Percentiles rank a stretch among this genome's conserved stretches.
These are phyloP conservation scores for Glonium stellatum DNA, from an alignment of 495 filamentous ascomycete species.

Conservation along the genomic window DNA sequence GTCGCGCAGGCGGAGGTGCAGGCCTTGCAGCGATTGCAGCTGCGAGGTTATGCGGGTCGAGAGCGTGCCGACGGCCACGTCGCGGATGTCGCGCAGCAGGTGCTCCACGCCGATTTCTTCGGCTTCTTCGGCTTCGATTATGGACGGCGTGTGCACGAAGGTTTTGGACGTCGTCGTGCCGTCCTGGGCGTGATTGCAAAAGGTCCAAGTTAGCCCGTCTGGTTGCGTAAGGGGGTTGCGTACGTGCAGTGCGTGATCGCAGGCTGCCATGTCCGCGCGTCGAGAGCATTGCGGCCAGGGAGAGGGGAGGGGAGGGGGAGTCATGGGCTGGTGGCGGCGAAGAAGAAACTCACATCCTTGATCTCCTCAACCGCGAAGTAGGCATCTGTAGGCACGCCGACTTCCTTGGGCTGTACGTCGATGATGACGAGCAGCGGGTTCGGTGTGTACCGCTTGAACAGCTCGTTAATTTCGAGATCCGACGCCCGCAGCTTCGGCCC, in stretches of 20 bases:
- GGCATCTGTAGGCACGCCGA: constrained; percentile 95
- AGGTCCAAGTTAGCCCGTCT: not conserved
- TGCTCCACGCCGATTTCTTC: constrained; percentile 99
- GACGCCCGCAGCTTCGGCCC: constrained; percentile 94
- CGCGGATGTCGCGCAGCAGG: constrained; percentile 92
- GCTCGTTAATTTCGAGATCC: constrained; percentile 98
- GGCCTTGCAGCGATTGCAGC: constrained; percentile 91
- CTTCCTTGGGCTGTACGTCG: constrained; percentile 96
- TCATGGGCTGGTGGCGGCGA: too few relatives aligned
- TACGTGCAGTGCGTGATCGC: not conserved
- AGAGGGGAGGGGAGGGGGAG: not conserved
- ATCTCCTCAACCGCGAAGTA: constrained; percentile 99
- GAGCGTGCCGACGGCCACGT: constrained; percentile 97
- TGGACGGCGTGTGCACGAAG: constrained; percentile 97
- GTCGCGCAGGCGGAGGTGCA: constrained; percentile 90
- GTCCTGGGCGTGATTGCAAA: constrained; percentile 58
- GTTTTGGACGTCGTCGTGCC: constrained; percentile 95
- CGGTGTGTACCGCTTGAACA: constrained; percentile 98
- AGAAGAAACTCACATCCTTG: constrained; percentile 73
- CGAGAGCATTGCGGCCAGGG: not conserved
- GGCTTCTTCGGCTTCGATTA: constrained; percentile 97
- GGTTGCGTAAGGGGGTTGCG: not conserved
- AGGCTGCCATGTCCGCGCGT: too few relatives aligned
- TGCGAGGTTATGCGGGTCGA: constrained; percentile 96
- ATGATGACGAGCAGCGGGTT: constrained; percentile 96